Percentiles rank a stretch among this genome's conserved stretches.
These are phyloP conservation scores for Corynascus novoguineensis DNA, from an alignment of 495 filamentous ascomycete genomes.

Conservation along the genomic window DNA sequence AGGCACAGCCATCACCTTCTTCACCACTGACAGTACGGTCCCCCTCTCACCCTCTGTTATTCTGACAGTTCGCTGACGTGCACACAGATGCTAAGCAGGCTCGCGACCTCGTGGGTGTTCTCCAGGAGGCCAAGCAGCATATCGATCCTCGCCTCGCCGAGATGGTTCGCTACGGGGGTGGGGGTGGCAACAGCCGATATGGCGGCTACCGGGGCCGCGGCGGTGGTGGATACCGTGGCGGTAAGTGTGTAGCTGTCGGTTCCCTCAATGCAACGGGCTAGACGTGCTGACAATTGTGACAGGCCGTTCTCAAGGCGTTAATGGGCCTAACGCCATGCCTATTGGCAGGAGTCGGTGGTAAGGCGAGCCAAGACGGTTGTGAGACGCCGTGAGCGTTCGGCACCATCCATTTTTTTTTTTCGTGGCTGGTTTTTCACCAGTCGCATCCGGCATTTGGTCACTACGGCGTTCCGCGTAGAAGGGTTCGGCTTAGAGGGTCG, in stretches of 20 bases:
- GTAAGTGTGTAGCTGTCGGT: slow-evolving; percentile 34
- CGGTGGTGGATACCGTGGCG: slow-evolving; percentile 33
- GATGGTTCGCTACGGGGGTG: slow-evolving; percentile 89
- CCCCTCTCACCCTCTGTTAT: not conserved
- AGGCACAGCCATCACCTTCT: slow-evolving; percentile 91
- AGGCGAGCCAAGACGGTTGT: slow-evolving; percentile 4
- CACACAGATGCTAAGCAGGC: slow-evolving; percentile 84
- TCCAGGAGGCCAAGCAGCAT: slow-evolving; percentile 96
- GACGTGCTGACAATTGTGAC: slow-evolving; percentile 13
- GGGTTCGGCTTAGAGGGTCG: slow-evolving; percentile 19
- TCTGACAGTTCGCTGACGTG: slow-evolving; percentile 30
- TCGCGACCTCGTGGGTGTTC: slow-evolving; percentile 87
- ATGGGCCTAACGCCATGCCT: slow-evolving; percentile 42
- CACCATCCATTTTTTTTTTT: slow-evolving; percentile 1
- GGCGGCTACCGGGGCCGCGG: slow-evolving; percentile 48
- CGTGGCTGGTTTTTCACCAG: slow-evolving; percentile 7
- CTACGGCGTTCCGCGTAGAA: slow-evolving; percentile 20
- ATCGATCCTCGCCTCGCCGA: slow-evolving; percentile 92
- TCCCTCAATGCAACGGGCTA: not conserved
- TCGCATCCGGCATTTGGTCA: slow-evolving; percentile 13
- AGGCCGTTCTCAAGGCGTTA: slow-evolving; percentile 27
- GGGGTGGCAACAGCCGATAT: slow-evolving; percentile 69
- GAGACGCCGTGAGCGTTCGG: not conserved
- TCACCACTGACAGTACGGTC: slow-evolving; percentile 95
- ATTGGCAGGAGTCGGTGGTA: slow-evolving; percentile 47